Conservation (phyloP, 1,284 basidiomycete species). For the Amylostereum areolatum region DNA sequence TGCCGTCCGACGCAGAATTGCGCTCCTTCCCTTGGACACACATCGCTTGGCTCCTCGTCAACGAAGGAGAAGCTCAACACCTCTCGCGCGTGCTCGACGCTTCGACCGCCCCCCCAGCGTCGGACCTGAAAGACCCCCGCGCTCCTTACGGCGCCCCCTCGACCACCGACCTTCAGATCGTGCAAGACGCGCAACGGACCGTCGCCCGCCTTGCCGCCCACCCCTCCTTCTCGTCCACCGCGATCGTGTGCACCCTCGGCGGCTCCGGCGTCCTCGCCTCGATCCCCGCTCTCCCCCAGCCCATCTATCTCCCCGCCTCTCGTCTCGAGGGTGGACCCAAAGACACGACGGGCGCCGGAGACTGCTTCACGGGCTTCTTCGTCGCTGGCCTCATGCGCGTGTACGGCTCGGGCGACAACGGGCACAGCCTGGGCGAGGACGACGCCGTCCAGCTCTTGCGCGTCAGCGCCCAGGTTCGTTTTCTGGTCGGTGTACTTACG, state of each 20-base stretch:
- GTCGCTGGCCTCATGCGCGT: conserved; percentile 43
- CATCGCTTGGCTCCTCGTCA: conserved; percentile 49
- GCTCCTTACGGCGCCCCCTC: conserved; percentile 2
- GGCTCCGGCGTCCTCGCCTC: conserved; percentile 38
- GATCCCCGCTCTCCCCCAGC: conserved; percentile 13
- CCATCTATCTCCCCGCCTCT: conserved; percentile 40
- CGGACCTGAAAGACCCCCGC: not conserved
- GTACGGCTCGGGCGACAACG: conserved; percentile 15
- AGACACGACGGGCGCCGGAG: conserved; percentile 57
- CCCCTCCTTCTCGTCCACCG: conserved; percentile 15
- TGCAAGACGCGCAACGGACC: conserved; percentile 6
- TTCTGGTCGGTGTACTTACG: not conserved
- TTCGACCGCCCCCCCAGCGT: conserved; percentile 1
- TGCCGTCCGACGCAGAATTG: conserved; percentile 31
- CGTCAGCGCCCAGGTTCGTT: conserved; percentile 34
- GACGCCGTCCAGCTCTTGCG: conserved; percentile 30
- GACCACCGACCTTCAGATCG: not conserved
- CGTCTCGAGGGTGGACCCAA: conserved; percentile 30
- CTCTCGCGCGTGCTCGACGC: conserved; percentile 24
- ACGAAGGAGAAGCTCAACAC: conserved; percentile 41
- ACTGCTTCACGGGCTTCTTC: conserved; percentile 56
- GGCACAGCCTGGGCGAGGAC: conserved; percentile 15
- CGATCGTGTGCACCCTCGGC: conserved; percentile 52
- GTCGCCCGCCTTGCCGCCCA: conserved; percentile 11
- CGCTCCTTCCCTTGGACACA: conserved; percentile 40